Percentiles rank a stretch among this genome's conserved stretches.
Evolutionary conservation across 2,329 filamentous ascomycete genomes (phyloP).

Genomic region (Macrophomina tecta): DNA sequence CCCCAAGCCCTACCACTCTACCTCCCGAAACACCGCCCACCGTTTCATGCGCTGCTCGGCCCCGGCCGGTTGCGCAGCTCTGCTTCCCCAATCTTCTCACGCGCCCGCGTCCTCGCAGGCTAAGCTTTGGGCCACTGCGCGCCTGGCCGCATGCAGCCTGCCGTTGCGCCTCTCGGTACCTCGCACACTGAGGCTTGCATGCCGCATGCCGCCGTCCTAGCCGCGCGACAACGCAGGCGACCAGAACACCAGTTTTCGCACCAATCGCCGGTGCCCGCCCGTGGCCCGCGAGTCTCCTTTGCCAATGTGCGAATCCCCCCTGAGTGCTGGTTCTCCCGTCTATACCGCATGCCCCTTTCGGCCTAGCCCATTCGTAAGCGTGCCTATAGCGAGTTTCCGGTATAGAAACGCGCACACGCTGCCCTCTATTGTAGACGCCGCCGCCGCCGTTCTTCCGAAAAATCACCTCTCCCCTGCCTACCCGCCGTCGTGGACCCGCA

Average conservation of each 20-base stretch:
- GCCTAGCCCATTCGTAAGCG: slow-evolving; percentile 17
- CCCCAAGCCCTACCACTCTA: slow-evolving; percentile 9
- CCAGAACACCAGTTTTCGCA: slow-evolving; percentile 17
- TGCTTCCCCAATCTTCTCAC: neutral
- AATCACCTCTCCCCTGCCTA: neutral
- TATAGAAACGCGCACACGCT: slow-evolving; percentile 1
- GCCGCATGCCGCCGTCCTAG: neutral
- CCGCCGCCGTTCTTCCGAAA: neutral
- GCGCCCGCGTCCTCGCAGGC: neutral
- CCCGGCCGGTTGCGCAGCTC: slow-evolving; percentile 13
- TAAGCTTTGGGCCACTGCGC: neutral
- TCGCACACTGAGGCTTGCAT: neutral
- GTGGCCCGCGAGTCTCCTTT: neutral
- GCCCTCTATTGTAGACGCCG: neutral
- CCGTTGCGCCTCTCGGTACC: neutral
- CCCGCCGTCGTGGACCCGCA: neutral
- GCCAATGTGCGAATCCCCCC: neutral
- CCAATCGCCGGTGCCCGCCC: slow-evolving; percentile 8
- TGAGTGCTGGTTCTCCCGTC: neutral
- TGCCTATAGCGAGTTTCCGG: slow-evolving; percentile 22
- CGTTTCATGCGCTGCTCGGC: neutral
- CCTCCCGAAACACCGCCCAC: neutral
- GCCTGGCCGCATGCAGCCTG: neutral
- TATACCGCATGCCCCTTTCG: neutral
- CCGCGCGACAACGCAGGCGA: slow-evolving; percentile 1